These are phyloP conservation scores for Rutstroemia sp. DNA, from an alignment of 2,329 filamentous ascomycete species.

Conservation along the genomic window DNA sequence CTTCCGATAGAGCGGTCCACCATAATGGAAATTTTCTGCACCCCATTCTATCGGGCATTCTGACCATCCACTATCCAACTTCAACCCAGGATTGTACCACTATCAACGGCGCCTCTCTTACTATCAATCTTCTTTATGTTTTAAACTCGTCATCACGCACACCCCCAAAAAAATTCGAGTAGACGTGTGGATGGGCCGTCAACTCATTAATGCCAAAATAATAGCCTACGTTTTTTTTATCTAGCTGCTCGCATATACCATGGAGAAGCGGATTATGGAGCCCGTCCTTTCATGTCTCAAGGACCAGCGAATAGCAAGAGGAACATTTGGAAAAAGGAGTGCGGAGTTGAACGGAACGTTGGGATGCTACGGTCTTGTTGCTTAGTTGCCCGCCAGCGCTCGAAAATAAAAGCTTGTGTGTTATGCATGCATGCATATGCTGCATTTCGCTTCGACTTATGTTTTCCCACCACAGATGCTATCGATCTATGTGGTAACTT, in stretches of 20 bases:
- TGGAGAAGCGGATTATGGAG: background rate
- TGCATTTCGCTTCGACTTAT: too few relatives aligned
- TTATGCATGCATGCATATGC: background rate
- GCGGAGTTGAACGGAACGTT: constrained; percentile 4
- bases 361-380: background rate
- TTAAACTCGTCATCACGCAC: background rate
- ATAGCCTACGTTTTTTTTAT: constrained; percentile 9
- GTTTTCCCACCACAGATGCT: too few relatives aligned
- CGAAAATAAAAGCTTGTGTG: background rate
- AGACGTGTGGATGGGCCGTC: constrained; percentile 9
- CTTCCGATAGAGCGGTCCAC: background rate
- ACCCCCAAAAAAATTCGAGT: constrained; percentile 1
- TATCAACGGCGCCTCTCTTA: constrained; percentile 6
- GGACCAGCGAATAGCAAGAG: background rate
- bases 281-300: background rate
- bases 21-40: background rate
- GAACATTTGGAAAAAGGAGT: background rate
- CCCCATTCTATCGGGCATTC: background rate
- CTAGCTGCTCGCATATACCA: background rate
- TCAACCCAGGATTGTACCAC: constrained; percentile 6
- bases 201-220: constrained; percentile 10
- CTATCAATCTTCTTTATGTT: background rate
- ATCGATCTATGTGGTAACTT: too few relatives aligned
- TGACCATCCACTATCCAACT: background rate
- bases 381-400: background rate